These are phyloP conservation scores for Incumbomyces lentus DNA, from an alignment of 2,329 filamentous ascomycete species.

Conservation along the genomic window DNA sequence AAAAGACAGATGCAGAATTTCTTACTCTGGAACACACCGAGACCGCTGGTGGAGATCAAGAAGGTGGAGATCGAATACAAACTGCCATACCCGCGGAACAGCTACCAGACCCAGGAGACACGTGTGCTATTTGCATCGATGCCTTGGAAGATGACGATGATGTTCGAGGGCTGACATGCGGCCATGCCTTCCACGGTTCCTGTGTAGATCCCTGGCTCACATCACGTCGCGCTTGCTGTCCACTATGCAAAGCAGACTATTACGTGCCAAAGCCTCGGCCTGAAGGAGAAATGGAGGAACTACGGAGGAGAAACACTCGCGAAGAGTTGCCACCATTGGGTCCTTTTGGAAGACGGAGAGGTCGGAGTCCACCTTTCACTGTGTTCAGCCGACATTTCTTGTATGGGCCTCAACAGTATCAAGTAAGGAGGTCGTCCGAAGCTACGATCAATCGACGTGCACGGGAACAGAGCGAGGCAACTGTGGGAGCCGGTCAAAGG, in stretches of 20 bases:
- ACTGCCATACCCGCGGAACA: constrained; percentile 73
- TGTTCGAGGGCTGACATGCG: constrained; percentile 83
- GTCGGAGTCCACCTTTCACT: constrained; percentile 25
- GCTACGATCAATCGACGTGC: not conserved
- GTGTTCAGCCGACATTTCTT: not conserved
- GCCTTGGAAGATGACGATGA: constrained; percentile 91
- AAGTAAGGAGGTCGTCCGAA: not conserved
- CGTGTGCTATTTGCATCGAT: constrained; percentile 94
- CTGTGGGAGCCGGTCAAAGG: not conserved
- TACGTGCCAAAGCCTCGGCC: constrained; percentile 85
- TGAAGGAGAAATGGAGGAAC: constrained; percentile 35
- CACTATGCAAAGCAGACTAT: constrained; percentile 95
- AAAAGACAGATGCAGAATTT: constrained; percentile 16
- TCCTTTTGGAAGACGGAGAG: constrained; percentile 28
- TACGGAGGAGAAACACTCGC: constrained; percentile 8
- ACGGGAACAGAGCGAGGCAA: constrained; percentile 2
- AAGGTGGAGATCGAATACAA: constrained; percentile 69
- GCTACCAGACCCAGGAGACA: constrained; percentile 72
- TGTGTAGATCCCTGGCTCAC: constrained; percentile 97
- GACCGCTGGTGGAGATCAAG: constrained; percentile 57
- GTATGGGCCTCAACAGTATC: not conserved
- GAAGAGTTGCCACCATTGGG: constrained; percentile 20
- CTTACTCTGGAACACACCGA: constrained; percentile 37
- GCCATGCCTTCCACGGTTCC: constrained; percentile 94
- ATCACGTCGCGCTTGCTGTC: constrained; percentile 85